A percentile compares a stretch with the other conserved stretches of the same genome.
phyloP scores from a whole-genome alignment of 164 flowering plant genomes.

The Litsea cubeba region DNA sequence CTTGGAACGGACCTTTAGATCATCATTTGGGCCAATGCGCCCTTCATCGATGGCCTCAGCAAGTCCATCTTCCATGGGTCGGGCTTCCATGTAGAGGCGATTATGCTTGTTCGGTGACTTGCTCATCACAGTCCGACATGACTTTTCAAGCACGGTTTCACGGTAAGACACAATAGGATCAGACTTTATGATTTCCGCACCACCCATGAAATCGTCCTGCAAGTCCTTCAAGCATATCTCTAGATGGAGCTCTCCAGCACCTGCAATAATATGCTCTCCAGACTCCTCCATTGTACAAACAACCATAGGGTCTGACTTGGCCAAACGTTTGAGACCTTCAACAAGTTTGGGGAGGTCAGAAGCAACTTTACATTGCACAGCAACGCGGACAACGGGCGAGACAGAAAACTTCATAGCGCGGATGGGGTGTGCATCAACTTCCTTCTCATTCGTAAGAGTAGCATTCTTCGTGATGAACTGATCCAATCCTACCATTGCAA shows the following conservation, averaged over 20 bases:
- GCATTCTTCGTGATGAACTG: slow-evolving; percentile 39
- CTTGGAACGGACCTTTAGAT: slow-evolving; percentile 26
- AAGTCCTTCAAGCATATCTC: slow-evolving; percentile 32
- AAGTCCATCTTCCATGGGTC: slow-evolving; percentile 31
- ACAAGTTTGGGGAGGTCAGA: slow-evolving; percentile 40
- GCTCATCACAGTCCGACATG: slow-evolving; percentile 32
- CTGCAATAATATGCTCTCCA: slow-evolving; percentile 38
- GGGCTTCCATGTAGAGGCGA: slow-evolving; percentile 34
- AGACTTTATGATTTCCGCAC: slow-evolving; percentile 23
- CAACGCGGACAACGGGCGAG: slow-evolving; percentile 34
- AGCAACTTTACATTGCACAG: slow-evolving; percentile 38
- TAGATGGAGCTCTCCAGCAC: slow-evolving; percentile 33
- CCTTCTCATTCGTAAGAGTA: slow-evolving; percentile 33
- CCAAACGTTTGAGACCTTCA: slow-evolving; percentile 37
- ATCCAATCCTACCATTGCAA: slow-evolving; percentile 31
- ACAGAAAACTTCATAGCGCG: slow-evolving; percentile 40
- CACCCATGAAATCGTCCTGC: slow-evolving; percentile 34
- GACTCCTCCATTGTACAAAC: slow-evolving; percentile 32
- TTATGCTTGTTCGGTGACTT: slow-evolving; percentile 35
- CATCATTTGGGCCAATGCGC: slow-evolving; percentile 30
- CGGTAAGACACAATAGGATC: slow-evolving; percentile 32
- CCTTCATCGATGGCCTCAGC: slow-evolving; percentile 38
- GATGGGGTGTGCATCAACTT: slow-evolving; percentile 36
- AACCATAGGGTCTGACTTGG: slow-evolving; percentile 40
- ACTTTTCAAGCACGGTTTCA: slow-evolving; percentile 33